These are phyloP conservation scores for Carex pumila DNA, from an alignment of 176 grass and related monocot species.

Conservation along the genomic window DNA sequence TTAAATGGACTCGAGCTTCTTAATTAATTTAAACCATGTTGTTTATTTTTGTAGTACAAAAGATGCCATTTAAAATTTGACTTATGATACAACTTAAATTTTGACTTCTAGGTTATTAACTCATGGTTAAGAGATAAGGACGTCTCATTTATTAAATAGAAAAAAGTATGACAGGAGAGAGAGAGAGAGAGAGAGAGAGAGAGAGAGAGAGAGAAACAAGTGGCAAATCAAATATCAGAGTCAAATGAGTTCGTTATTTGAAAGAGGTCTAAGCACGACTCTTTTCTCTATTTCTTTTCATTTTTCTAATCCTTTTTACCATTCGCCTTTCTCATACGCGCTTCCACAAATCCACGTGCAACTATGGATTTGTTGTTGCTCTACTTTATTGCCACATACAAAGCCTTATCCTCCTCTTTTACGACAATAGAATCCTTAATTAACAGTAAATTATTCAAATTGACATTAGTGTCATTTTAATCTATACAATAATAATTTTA, in stretches of 20 bases:
- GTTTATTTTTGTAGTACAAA: not conserved
- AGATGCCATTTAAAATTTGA: not conserved
- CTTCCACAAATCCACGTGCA: not conserved
- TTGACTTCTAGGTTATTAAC: too few species aligned
- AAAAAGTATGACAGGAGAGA: not conserved
- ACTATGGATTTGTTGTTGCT: not conserved
- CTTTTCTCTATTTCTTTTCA: not conserved
- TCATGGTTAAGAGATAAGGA: not conserved
- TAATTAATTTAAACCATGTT: not conserved
- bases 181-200: not conserved
- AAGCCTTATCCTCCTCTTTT: not conserved
- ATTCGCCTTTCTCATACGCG: not conserved
- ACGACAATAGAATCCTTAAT: not conserved
- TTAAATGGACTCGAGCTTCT: too few species aligned
- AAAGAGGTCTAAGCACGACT: conserved; percentile 2
- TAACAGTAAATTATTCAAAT: not conserved
- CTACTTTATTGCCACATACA: not conserved
- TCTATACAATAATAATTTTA: too few species aligned
- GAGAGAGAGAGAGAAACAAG: not conserved
- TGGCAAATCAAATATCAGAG: not conserved
- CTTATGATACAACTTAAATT: not conserved
- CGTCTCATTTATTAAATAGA: not conserved
- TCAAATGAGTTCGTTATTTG: not conserved
- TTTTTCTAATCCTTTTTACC: not conserved
- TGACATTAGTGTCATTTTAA: not conserved